Percentiles rank a stretch among this genome's conserved stretches.
Evolutionary conservation across 2,329 filamentous ascomycete species (phyloP).

Genomic region (Chalaropsis thielavioides): DNA sequence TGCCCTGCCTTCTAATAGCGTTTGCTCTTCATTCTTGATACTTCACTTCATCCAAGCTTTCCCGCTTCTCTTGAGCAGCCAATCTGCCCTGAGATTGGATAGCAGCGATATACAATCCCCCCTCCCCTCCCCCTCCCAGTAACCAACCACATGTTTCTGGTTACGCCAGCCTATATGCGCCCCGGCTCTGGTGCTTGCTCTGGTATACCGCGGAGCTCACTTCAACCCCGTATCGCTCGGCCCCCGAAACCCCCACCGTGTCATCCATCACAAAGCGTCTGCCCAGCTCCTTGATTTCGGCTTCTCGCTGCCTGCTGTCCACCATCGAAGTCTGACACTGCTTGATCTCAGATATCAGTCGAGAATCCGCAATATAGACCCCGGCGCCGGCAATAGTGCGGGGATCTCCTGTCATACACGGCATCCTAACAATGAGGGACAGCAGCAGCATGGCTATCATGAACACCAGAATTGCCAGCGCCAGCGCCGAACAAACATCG

Average conservation of each 20-base stretch:
- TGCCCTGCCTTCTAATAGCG: too few relatives aligned
- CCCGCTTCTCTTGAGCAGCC: too few relatives aligned
- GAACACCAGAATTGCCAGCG: constrained; percentile 13
- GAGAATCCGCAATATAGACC: constrained; percentile 14
- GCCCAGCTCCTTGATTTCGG: neutral
- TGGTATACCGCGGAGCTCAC: constrained; percentile 3
- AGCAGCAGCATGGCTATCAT: constrained; percentile 13
- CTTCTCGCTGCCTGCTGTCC: constrained; percentile 1
- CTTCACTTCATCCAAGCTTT: too few relatives aligned
- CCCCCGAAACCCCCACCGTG: constrained; percentile 10
- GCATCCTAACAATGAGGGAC: constrained; percentile 11
- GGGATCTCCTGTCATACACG: constrained; percentile 16
- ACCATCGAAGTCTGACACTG: constrained; percentile 10
- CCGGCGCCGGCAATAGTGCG: constrained; percentile 15
- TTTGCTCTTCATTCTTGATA: too few relatives aligned
- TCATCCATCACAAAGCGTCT: constrained; percentile 2
- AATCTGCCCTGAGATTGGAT: too few relatives aligned
- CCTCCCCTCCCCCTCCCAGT: too few relatives aligned
- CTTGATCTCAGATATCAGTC: constrained; percentile 5
- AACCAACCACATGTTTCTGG: too few relatives aligned
- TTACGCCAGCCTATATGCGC: neutral
- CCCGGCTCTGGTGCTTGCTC: neutral
- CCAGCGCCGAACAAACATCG: constrained; percentile 1
- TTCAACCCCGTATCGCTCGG: constrained; percentile 10
- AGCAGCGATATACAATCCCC: too few relatives aligned